These are phyloP conservation scores for Rasamsonia emersonii DNA, from an alignment of 2,329 filamentous ascomycete genomes.

Conservation along the genomic window DNA sequence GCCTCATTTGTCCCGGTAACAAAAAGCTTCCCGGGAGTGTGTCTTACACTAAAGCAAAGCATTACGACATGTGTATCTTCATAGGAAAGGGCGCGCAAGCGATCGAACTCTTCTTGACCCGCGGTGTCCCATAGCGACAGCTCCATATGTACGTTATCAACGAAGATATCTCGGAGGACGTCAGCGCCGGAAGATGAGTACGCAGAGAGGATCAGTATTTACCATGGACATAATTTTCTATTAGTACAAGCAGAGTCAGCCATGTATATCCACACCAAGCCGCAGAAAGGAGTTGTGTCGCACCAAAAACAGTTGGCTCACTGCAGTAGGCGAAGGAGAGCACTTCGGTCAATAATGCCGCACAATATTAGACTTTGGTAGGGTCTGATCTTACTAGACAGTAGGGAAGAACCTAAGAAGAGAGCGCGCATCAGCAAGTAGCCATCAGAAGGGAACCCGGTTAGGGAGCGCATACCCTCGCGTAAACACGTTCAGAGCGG, in stretches of 20 bases:
- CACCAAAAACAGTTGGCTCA: constrained; percentile 87
- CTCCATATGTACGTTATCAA: constrained; percentile 94
- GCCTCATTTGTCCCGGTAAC: background rate
- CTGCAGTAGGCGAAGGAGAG: constrained; percentile 25
- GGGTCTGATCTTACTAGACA: constrained; percentile 60
- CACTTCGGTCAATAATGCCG: constrained; percentile 16
- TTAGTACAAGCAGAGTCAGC: constrained; percentile 15
- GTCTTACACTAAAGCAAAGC: constrained; percentile 80
- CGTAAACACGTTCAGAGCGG: constrained; percentile 94
- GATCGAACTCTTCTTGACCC: constrained; percentile 97
- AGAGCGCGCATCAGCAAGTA: too few relatives aligned
- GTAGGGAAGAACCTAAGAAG: constrained; percentile 81
- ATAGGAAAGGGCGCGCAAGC: constrained; percentile 88
- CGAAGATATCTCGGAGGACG: constrained; percentile 71
- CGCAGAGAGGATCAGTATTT: constrained; percentile 24
- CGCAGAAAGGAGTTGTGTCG: constrained; percentile 14
- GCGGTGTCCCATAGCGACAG: constrained; percentile 97
- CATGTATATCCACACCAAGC: background rate
- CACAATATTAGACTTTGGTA: constrained; percentile 1
- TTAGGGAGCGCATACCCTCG: constrained; percentile 60
- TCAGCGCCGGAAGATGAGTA: constrained; percentile 13
- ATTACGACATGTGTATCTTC: constrained; percentile 98
- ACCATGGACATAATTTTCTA: constrained; percentile 98
- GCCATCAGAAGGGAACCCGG: constrained; percentile 6
- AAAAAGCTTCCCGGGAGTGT: background rate